A percentile compares a stretch with the other conserved stretches of the same genome.
phyloP scores from a whole-genome alignment of 805 yeast genomes.

The Ogataea allantospora region DNA sequence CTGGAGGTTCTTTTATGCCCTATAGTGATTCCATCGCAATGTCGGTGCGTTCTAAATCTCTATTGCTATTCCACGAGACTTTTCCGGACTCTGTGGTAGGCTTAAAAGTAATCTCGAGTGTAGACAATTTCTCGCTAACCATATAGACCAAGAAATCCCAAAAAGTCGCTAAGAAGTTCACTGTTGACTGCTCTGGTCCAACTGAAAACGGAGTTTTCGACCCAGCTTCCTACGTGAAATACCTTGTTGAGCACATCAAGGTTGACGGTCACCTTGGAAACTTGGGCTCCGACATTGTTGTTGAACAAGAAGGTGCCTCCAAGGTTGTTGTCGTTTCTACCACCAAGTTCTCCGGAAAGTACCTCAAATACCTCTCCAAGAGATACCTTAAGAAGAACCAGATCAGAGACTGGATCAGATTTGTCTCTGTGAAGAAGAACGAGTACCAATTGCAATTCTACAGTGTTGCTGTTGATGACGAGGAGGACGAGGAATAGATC shows the following conservation, averaged over 20 bases:
- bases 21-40: slow-evolving; percentile 29
- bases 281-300: slow-evolving; percentile 93
- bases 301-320: slow-evolving; percentile 82
- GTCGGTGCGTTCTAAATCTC: slow-evolving; percentile 14
- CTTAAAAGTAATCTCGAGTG: slow-evolving; percentile 14
- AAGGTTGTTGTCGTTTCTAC: slow-evolving; percentile 84
- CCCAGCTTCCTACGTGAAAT: slow-evolving; percentile 96
- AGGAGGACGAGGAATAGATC: slow-evolving; percentile 83
- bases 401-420: slow-evolving; percentile 99
- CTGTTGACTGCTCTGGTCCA: slow-evolving; percentile 96
- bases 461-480: slow-evolving; percentile 94
- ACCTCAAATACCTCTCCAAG: slow-evolving; percentile 99
- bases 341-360: slow-evolving; percentile 98
- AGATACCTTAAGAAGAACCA: slow-evolving; percentile 99
- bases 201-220: slow-evolving; percentile 96
- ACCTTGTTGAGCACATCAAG: slow-evolving; percentile 98
- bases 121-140: slow-evolving; percentile 8
- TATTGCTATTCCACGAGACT: slow-evolving; percentile 15
- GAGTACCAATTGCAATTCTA: slow-evolving; percentile 97
- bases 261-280: slow-evolving; percentile 95
- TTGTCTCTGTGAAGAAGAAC: slow-evolving; percentile 93
- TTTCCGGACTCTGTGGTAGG: slow-evolving; percentile 23
- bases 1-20: slow-evolving; percentile 23
- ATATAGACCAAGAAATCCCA: slow-evolving; percentile 72
- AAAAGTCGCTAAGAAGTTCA: slow-evolving; percentile 80